Conservation (phyloP, 2,329 filamentous ascomycete genomes). For the Ascochyta koolunga region DNA sequence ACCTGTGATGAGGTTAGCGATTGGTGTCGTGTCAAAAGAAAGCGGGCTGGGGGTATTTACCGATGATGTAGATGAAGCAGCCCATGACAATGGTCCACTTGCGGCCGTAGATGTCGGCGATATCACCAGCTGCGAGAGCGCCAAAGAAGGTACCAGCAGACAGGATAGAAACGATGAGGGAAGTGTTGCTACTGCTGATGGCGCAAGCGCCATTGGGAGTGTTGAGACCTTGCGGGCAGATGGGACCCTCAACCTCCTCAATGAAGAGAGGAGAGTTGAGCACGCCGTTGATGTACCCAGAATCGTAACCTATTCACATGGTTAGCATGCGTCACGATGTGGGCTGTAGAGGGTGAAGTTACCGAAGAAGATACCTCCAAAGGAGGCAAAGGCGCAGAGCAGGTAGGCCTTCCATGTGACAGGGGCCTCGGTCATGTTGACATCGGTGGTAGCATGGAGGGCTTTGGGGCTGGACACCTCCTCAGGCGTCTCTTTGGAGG, state of each 20-base stretch:
- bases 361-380: constrained; percentile 44
- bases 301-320: constrained; percentile 11
- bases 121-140: constrained; percentile 68
- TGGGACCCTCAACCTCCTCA: constrained; percentile 14
- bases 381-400: constrained; percentile 48
- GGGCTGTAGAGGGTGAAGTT: constrained; percentile 24
- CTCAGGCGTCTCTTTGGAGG: constrained; percentile 1
- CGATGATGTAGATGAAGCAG: constrained; percentile 31
- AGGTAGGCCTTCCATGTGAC: constrained; percentile 49
- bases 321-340: constrained; percentile 52
- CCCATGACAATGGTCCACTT: constrained; percentile 60
- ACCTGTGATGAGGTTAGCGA: constrained; percentile 20
- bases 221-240: constrained; percentile 41
- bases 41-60: constrained; percentile 26
- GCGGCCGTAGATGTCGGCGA: constrained; percentile 70
- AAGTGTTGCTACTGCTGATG: constrained; percentile 14
- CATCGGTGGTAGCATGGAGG: constrained; percentile 46
- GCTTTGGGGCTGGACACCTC: neutral
- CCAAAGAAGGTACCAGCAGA: constrained; percentile 79
- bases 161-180: constrained; percentile 75
- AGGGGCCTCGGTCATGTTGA: constrained; percentile 58
- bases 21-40: neutral
- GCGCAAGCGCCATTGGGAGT: constrained; percentile 15
- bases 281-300: constrained; percentile 28
- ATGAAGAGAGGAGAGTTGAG: constrained; percentile 19